Evolutionary conservation across 495 filamentous ascomycete species (phyloP), one percentile per base, ranked within the genome.

Genomic region (Cryomyces minteri): DNA sequence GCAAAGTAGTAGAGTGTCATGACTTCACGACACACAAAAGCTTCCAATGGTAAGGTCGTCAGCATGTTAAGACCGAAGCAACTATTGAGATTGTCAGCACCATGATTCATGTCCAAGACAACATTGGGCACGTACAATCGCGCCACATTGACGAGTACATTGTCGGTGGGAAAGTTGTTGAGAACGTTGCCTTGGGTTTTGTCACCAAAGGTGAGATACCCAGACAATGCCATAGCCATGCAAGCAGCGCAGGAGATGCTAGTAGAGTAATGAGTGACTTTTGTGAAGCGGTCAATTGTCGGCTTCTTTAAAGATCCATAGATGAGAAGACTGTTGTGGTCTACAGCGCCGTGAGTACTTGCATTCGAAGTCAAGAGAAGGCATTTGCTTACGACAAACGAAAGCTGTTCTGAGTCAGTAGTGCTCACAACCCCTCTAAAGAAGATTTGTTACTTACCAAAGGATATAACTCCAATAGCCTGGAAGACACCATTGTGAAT

Each of bases 51-150:
- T 39, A 98, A 67, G 2, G 90, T 98, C 5, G 90, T 96, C 49
- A 98, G 75, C 90, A 98, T 98, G 67, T 98, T 98, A 45, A 96
- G 64, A 4, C 92, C 90, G 52, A 98, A 94, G 58, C 85, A 94
- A 53, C 69, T 70, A 48, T 14, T 12, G 10, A 12, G 34, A 38
- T 8, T 40, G 8, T 39, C 29, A 11, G 29, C 10, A 18, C 8
- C n/a, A 7, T 9, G 18, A 32, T 4, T 2, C 25, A 37, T 14
- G 32, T 32, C 31, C 4, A 44, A 41, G 8, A 25, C 2, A 9
- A 3, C 36, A 28, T 11, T 29, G 6, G 25, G 10, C 14, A 54
- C 71, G 53, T 65, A 80, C 74, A 98, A 68, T 53, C 90, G 76
- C 38, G 90, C 90, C 44, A 96, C 74, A 59, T 95, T 98, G 51